Base-by-base conservation (phyloP, 352 stramenopile genomes). In the Thraustochytrium striatum region DNA sequence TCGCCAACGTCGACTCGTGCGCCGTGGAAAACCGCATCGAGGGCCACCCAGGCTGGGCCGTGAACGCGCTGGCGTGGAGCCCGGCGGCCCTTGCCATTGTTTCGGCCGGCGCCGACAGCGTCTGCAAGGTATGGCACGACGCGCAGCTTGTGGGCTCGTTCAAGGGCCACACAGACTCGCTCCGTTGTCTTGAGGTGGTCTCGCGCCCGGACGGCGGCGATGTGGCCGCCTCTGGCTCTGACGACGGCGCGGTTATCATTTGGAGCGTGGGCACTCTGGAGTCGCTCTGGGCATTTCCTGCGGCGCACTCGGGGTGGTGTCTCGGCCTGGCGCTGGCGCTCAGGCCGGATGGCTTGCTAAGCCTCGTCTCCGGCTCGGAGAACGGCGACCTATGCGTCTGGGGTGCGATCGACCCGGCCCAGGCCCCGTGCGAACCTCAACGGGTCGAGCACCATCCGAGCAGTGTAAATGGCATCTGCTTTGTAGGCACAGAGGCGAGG, bases 201-300 rank as follows among this genome's bases (percentile, higher is more conserved):
- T 21, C 25, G 47, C 16, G 25, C 16, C 32, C 1, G n/a, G 32
- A 43, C 30, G 7, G 19, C 0, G 50, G 50, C n/a, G n/a, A 5
- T 0, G 19, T 61, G 21, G 65, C 39, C 19, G 30, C 25, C 39
- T 70, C 65, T 25, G 65, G 41, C 16, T 41, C 65, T 13, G 65
- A 75, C 50, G 65, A 75, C 36, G 65, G 65, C 65, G 68, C 65
- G n/a, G 65, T 75, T 0, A n/a, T 70, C n/a, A 35, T 53, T 11
- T 70, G 61, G 61, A 35, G 5, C 5, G 1, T 57, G 2, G n/a
- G n/a, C 3, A 32, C 33, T 0, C 30, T n/a, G 8, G 8, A 53
- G 11, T 8, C 38, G 8, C 7, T 57, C n/a, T 21, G 52, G 11
- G 13, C n/a, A 21, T 70, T 70, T 53, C 19, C 8, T 11, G 16